These are phyloP conservation scores for Asterella californica DNA, from an alignment of 225 moss, liverwort and hornwort genomes.

Conservation along the genomic window DNA sequence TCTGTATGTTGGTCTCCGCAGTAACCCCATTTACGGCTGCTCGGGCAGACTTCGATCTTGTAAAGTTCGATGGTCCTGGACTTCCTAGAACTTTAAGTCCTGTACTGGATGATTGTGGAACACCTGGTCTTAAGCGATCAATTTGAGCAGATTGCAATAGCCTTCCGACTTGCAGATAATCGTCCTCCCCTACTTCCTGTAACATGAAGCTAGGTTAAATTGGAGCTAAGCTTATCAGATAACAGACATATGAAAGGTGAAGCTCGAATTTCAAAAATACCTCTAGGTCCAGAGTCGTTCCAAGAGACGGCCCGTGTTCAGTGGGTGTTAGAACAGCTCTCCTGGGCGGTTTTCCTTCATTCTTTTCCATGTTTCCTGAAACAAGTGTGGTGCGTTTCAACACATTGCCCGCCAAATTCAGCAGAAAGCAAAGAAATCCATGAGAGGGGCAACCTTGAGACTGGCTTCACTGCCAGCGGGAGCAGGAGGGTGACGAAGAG, in stretches of 20 bases:
- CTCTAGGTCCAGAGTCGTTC: conserved; percentile 13
- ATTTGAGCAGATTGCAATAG: conserved; percentile 1
- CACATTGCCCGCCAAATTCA: no score
- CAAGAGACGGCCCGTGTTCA: neutral
- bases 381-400: neutral
- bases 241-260: neutral
- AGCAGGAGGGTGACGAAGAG: no score
- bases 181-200: conserved; percentile 37
- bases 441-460: no score
- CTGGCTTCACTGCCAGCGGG: neutral
- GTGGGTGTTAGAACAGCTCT: neutral
- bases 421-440: no score
- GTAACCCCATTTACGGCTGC: neutral
- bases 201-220: neutral
- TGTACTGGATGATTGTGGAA: conserved; percentile 5
- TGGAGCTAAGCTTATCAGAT: neutral
- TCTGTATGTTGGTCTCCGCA: conserved; percentile 4
- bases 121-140: conserved; percentile 16
- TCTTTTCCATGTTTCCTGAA: conserved; percentile 20
- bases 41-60: conserved; percentile 32
- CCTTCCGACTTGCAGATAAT: conserved; percentile 20
- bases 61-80: conserved; percentile 11
- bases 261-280: neutral
- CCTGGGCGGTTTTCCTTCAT: conserved; percentile 7
- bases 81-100: conserved; percentile 20